Evolutionary conservation across 1,284 basidiomycete genomes (phyloP), one percentile per base, ranked within the genome.

Genomic region (Amylostereum chailletii): DNA sequence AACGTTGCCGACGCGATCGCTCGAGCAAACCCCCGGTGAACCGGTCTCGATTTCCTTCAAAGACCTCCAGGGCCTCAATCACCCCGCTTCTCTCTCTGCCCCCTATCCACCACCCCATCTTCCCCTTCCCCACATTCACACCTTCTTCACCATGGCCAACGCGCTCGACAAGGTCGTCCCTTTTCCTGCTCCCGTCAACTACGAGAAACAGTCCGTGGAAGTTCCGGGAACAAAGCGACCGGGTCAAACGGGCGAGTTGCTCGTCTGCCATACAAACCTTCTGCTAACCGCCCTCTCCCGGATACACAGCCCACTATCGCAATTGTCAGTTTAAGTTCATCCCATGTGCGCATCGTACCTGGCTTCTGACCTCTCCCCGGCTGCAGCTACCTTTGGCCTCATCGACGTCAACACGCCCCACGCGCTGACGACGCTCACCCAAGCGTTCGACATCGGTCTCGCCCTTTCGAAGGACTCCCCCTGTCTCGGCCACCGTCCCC

Each of bases 171-270:
- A 53, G 38, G 57, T 59, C 9, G 40, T 65, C 8, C 61, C 64
- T 31, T 60, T 66, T 37, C 78, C 81, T 30, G 62, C 61, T 4
- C 64, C 71, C 29, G 50, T 77, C 43, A 77, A 87, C 50, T 83
- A 75, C 57, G 68, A 72, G 34, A 74, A 68, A 52, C 88, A 90
- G 65, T 68, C 74, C 32, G 65, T 83, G n/a, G 65, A 75, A 49
- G 77, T 90, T 26, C 82, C 87, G 32, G 86, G 84, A 26, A 89
- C 88, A 1, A 83, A 83, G 64, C 77, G 74, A 49, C 81, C 85
- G 31, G 87, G 88, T 26, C 87, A 91, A 69, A 86, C 86, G 55
- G 83, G 88, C 88, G 57, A 48, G 74, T 66, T 7, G 42, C 34
- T 45, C 34, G 37, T 34, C 27, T 34, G 3, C 7, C 42, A 34